Base-by-base conservation (phyloP, 441 rosid genomes). In the Hypseocharis bilobata region DNA sequence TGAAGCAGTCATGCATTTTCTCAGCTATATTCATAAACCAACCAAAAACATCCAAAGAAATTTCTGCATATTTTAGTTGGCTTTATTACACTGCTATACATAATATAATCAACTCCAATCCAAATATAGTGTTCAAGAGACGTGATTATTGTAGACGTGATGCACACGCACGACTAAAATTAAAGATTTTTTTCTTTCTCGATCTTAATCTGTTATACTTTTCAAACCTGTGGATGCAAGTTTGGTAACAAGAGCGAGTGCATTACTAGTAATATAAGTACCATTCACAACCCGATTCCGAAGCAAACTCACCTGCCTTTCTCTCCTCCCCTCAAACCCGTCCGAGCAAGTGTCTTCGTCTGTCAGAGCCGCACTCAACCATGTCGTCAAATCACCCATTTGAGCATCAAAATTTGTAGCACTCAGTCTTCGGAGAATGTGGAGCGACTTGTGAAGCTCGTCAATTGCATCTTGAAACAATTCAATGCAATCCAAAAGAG, bases 171-270 rank as follows among this genome's bases (percentile, higher is more conserved):
- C n/a, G n/a, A n/a, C n/a, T n/a, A n/a, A n/a, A n/a, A n/a, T n/a
- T n/a, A n/a, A n/a, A n/a, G n/a, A n/a, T n/a, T n/a, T n/a, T n/a
- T n/a, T n/a, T n/a, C n/a, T n/a, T n/a, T n/a, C n/a, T n/a, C n/a
- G n/a, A n/a, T n/a, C n/a, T n/a, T n/a, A n/a, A n/a, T n/a, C n/a
- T n/a, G n/a, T n/a, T n/a, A n/a, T n/a, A n/a, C n/a, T n/a, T n/a
- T n/a, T n/a, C 23, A 47, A 47, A 47, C 91, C 88, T 45, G 82
- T 61, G 8, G 88, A 74, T 0, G 86, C 88, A 17, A 92, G 88
- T 70, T 83, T 86, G 71, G 84, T 86, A 20, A 85, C 84, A 61
- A 89, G 87, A 63, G 95, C 98, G 63, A 89, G 80, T 0, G 98
- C 88, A 62, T 85, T 92, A 63, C 96, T 92, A 0, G 92, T 79